Conservation (phyloP, 352 stramenopile genomes). For the Thraustotheca clavata region DNA sequence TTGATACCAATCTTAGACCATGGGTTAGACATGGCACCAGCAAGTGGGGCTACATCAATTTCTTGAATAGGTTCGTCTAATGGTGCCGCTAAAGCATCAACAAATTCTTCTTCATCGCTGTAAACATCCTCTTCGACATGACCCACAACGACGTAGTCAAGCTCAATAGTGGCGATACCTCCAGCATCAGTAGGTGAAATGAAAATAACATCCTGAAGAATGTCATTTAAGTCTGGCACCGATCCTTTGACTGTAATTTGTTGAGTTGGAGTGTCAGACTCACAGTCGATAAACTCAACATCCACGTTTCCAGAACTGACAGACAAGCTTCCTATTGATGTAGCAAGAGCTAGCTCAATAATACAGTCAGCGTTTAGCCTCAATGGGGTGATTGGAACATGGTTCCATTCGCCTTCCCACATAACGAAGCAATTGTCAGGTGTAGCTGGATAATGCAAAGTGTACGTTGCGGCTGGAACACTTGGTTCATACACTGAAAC, state of each 20-base stretch:
- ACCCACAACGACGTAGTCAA: not conserved
- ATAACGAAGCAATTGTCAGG: conserved; percentile 1
- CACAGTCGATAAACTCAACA: not conserved
- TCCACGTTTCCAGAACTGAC: not conserved
- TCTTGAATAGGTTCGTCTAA: too few species aligned
- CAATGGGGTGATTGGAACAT: not conserved
- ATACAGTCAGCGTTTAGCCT: not conserved
- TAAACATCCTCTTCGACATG: not conserved
- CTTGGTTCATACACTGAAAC: not conserved
- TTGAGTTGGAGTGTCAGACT: not conserved
- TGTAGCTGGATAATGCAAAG: not conserved
- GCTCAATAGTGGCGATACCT: not conserved
- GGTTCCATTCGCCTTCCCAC: not conserved
- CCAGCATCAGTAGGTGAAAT: not conserved
- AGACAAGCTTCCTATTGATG: not conserved
- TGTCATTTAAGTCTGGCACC: not conserved
- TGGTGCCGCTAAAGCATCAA: not conserved
- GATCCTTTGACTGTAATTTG: not conserved
- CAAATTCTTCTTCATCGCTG: not conserved
- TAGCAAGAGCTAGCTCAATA: not conserved
- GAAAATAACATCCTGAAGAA: not conserved
- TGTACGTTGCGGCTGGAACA: conserved; percentile 1
- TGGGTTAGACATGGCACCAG: not conserved
- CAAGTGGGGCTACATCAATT: too few species aligned
- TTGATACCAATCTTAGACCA: not conserved